Conservation (phyloP, 1,139 yeast species). For the Taphrina populina region DNA sequence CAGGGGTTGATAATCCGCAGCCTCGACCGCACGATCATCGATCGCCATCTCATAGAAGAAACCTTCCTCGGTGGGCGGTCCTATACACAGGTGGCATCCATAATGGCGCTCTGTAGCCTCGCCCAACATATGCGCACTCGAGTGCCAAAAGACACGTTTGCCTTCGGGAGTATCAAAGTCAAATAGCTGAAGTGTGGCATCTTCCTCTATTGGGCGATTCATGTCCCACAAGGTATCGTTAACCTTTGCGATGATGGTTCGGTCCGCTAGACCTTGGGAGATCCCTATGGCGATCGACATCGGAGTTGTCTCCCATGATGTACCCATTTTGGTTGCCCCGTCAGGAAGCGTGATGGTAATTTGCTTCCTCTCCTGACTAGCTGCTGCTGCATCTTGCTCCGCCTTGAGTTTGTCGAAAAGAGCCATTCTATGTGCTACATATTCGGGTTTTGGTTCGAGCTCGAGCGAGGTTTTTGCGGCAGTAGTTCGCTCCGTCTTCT, state of each 20-base stretch:
- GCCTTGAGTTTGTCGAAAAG: constrained; percentile 79
- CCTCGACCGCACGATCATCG: constrained; percentile 66
- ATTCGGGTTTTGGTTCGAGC: constrained; percentile 68
- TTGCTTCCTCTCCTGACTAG: constrained; percentile 53
- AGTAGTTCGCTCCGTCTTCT: constrained; percentile 3
- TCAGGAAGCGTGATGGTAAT: constrained; percentile 83
- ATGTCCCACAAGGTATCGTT: constrained; percentile 93
- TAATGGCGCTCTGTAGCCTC: constrained; percentile 96
- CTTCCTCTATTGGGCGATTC: constrained; percentile 85
- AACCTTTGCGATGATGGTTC: constrained; percentile 87
- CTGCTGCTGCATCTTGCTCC: constrained; percentile 66
- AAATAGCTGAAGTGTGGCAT: constrained; percentile 66
- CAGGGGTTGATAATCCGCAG: constrained; percentile 76
- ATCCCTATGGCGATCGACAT: constrained; percentile 78
- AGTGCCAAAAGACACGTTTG: constrained; percentile 95
- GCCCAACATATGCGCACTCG: constrained; percentile 97
- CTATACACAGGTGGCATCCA: constrained; percentile 88
- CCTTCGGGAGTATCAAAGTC: constrained; percentile 82
- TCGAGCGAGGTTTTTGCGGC: constrained; percentile 30
- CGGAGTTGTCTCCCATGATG: constrained; percentile 88
- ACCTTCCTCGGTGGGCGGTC: constrained; percentile 98
- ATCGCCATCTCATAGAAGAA: constrained; percentile 96
- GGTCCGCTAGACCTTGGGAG: constrained; percentile 83
- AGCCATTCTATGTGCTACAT: constrained; percentile 72
- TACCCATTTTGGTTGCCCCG: constrained; percentile 75